These are phyloP conservation scores for Colletotrichum navitas DNA, from an alignment of 2,329 filamentous ascomycete genomes.

Conservation along the genomic window DNA sequence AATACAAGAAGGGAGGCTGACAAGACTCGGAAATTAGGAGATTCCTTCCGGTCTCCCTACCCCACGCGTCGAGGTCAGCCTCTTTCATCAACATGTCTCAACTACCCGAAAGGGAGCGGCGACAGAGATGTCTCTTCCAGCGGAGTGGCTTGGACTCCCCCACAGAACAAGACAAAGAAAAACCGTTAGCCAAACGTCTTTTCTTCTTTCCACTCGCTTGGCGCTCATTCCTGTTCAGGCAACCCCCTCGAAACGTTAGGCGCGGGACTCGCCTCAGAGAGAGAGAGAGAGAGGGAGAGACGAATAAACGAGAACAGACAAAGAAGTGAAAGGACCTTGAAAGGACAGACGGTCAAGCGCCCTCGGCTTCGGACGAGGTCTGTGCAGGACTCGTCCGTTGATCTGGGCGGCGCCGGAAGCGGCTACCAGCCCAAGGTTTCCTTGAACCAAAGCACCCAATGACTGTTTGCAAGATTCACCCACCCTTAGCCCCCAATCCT, in stretches of 20 bases:
- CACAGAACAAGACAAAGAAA: not conserved
- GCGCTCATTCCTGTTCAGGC: not conserved
- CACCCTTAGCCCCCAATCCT: no score
- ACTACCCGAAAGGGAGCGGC: not conserved
- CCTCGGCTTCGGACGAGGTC: not conserved
- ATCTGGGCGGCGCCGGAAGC: not conserved
- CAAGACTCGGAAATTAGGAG: not conserved
- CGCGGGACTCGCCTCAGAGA: not conserved
- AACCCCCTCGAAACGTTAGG: not conserved
- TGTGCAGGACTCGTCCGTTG: not conserved
- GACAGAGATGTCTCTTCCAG: not conserved
- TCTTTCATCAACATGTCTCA: not conserved
- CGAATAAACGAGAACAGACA: not conserved
- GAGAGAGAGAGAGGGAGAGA: not conserved
- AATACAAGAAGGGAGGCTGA: not conserved
- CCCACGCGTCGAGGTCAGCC: not conserved
- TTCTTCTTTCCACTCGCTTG: constrained; percentile 16
- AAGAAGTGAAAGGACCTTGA: not conserved
- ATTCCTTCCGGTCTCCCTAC: not conserved
- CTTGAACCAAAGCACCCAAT: not conserved
- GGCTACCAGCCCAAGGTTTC: not conserved
- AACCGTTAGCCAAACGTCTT: constrained; percentile 12
- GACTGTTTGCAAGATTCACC: not conserved
- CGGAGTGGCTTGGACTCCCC: not conserved
- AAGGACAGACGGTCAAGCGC: not conserved